Conservation (phyloP, 805 yeast species). For the Wickerhamomyces strasburgensis region DNA sequence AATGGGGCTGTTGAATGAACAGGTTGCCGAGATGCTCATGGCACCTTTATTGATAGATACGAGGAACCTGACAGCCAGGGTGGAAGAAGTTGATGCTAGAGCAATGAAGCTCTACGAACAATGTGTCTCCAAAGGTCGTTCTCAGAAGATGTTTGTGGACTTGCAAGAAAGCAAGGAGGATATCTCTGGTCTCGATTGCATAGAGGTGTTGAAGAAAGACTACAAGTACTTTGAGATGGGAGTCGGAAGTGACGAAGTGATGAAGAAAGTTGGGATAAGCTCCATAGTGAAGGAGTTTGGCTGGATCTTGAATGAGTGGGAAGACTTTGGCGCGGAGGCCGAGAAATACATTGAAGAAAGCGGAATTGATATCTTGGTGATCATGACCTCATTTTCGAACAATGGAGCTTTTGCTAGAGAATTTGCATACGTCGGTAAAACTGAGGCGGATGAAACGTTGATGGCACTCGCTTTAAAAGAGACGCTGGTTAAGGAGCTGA, state of each 20-base stretch:
- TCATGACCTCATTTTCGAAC: conserved; percentile 14
- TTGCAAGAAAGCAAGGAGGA: conserved; percentile 53
- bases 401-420: conserved; percentile 9
- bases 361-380: conserved; percentile 9
- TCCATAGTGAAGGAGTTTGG: conserved; percentile 61
- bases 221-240: conserved; percentile 62
- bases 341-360: conserved; percentile 1
- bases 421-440: conserved; percentile 8
- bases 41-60: conserved; percentile 81
- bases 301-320: conserved; percentile 29
- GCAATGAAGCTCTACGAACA: conserved; percentile 37
- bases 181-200: conserved; percentile 51
- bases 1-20: conserved; percentile 9
- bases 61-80: conserved; percentile 55
- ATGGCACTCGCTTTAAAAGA: conserved; percentile 14
- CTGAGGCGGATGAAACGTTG: conserved; percentile 14
- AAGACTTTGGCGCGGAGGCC: conserved; percentile 24
- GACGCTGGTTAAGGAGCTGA: conserved; percentile 11
- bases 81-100: conserved; percentile 51
- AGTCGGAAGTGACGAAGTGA: conserved; percentile 25
- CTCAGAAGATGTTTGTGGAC: conserved; percentile 8
- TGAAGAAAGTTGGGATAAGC: conserved; percentile 60
- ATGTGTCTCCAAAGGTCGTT: not conserved
- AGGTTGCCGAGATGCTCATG: conserved; percentile 36
- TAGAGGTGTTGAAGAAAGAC: conserved; percentile 73